Base-by-base conservation (phyloP, 192 early-diverging fungal species). In the Backusella luteola region DNA sequence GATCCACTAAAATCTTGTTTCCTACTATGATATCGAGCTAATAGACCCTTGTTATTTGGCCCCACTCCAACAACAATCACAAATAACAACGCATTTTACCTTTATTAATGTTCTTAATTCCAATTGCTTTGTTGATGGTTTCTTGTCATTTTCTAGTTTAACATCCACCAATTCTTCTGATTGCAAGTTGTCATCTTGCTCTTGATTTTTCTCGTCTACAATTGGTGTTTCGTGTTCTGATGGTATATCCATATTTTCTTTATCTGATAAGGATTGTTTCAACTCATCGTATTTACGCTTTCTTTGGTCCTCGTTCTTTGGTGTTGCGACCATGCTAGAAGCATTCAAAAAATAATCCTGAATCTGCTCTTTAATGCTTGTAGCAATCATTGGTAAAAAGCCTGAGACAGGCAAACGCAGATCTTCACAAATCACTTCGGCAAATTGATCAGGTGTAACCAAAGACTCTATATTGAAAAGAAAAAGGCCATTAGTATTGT, bases 11-110 rank as follows among this genome's bases (percentile, higher is more conserved):
- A 15, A 88, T 91, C 66, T 90, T 88, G 67, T 94, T 92, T 26
- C 91, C 96, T 29, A 99, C 91, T 3, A 93, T 90, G 34, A 99
- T 92, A 80, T 98, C 96, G 71, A 99, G 87, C 86, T 93, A 77
- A 42, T 52, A 11, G 42, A 35, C n/a, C 34, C 32, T 32, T 29
- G 23, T 29, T 29, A 29, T 63, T 63, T 6, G 32, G 8, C 7
- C 1, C 7, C 6, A 26, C 53, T 56, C 19, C 23, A 9, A 2
- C n/a, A n/a, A 26, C 23, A 2, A 11, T 56, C 19, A 19, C 15
- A 14, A 21, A 19, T 8, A n/a, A 11, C 1, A 11, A 7, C 53
- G 8, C n/a, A 14, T 14, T 32, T 32, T 52, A 73, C 34, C 34
- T 56, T 38, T 34, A 73, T 73, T 23, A 56, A 34, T 15, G 72